Percentiles rank a stretch among this genome's conserved stretches.
Evolutionary conservation across 305 asterid species (phyloP).

Genomic region (Rubia tinctorum): DNA sequence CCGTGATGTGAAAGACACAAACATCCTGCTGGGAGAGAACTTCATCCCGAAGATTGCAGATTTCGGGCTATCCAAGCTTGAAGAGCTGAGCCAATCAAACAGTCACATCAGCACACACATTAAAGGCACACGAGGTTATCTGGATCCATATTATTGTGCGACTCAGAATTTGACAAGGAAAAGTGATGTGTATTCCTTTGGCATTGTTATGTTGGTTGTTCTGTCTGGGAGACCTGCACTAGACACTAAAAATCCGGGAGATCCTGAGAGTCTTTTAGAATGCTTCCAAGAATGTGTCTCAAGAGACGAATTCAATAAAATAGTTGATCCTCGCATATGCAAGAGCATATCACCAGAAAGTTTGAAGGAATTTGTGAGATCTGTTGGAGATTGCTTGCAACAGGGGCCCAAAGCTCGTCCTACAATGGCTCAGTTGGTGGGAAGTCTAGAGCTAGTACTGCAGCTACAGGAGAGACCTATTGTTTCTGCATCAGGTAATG

Average conservation of each 20-base stretch:
- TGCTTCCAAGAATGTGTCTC: constrained; percentile 45
- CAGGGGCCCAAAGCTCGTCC: constrained; percentile 45
- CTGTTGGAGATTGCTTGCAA: constrained; percentile 48
- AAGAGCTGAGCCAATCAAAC: not conserved
- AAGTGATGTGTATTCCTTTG: constrained; percentile 20
- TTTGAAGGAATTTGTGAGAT: constrained; percentile 32
- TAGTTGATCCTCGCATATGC: constrained; percentile 28
- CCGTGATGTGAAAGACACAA: constrained; percentile 24
- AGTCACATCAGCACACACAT: constrained; percentile 11
- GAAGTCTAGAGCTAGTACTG: constrained; percentile 43
- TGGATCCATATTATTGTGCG: constrained; percentile 18
- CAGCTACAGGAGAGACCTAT: not conserved
- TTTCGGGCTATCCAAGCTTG: constrained; percentile 23
- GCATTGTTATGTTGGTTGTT: constrained; percentile 19
- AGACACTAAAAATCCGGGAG: not conserved
- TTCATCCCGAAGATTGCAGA: constrained; percentile 20
- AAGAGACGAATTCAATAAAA: constrained; percentile 28
- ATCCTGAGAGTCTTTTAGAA: constrained; percentile 14
- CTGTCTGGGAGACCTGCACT: constrained; percentile 16
- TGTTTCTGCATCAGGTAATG: not conserved
- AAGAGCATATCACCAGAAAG: constrained; percentile 32
- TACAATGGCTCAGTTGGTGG: constrained; percentile 51
- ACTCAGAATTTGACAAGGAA: constrained; percentile 13
- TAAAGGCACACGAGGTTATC: constrained; percentile 20
- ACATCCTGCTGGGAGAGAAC: constrained; percentile 21